Percentiles rank a stretch among this genome's conserved stretches.
phyloP scores from a whole-genome alignment of 345 rosid genomes.

The Gossypium raimondii region DNA sequence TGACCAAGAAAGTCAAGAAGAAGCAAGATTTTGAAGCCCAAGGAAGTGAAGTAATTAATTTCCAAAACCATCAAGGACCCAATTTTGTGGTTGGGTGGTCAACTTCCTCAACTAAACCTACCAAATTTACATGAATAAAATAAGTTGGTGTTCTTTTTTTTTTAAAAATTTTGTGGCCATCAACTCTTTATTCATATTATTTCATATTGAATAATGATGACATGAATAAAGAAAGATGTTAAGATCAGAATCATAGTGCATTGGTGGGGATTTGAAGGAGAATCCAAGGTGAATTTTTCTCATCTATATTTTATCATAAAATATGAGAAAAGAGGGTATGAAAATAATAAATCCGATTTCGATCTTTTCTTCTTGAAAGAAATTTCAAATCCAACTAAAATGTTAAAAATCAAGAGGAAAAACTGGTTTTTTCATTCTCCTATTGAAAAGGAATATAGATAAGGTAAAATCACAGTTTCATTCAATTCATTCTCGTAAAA shows the following conservation, averaged over 20 bases:
- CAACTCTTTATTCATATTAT: neutral
- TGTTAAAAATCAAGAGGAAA: too few species aligned
- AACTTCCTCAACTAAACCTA: constrained; percentile 19
- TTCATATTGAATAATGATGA: neutral
- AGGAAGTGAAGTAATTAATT: neutral
- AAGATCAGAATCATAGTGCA: constrained; percentile 8
- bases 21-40: neutral
- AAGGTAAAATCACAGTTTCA: accelerated
- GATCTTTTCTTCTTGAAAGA: accelerated
- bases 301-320: too few species aligned
- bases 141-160: neutral
- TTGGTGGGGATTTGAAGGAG: constrained; percentile 15
- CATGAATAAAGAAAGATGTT: constrained; percentile 1
- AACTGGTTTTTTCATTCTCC: accelerated
- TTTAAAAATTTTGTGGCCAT: neutral
- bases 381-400: too few species aligned
- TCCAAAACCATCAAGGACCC: constrained; percentile 5
- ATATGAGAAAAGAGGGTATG: too few species aligned
- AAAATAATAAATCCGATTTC: accelerated
- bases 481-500: too few species aligned
- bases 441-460: too few species aligned
- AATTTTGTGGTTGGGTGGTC: constrained; percentile 26
- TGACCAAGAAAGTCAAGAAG: neutral
- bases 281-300: constrained; percentile 30
- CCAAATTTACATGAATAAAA: constrained; percentile 13